Evolutionary conservation across 306 rosid species (phyloP), one percentile per base, ranked within the genome.

Genomic region (Luffa acutangula): DNA sequence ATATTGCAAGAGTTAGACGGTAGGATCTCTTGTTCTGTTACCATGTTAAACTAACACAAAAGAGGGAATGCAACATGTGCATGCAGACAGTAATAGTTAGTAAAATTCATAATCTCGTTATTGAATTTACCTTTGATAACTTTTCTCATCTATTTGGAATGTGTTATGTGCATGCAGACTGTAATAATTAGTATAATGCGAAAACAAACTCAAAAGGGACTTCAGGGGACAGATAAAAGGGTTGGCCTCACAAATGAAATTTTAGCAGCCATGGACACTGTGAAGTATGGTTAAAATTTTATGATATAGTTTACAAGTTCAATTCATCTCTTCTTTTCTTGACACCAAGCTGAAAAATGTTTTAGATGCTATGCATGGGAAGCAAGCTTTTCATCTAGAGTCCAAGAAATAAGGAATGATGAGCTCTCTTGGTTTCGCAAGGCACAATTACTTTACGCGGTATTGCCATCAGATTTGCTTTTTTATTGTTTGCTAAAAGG

Each of bases 301-400:
- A 37, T 53, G 53, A 76, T 34, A 36, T 8, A 76, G 13, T 37
- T 53, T 39, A 37, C 79, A 17, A 56, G 18, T 56, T 42, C 31
- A 41, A 11, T 75, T 12, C 15, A 37, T 45, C 20, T 64, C 53
- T 12, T 53, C 2, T 75, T 73, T 83, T 83, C 65, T 62, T 77
- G n/a, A 59, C 74, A 62, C n/a, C 72, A 63, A 72, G 79, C 82
- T 84, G 81, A 75, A 79, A 85, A 54, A 78, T 82, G 48, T 86
- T 85, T 77, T 90, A 92, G 98, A 87, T 90, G 96, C 84, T 94
- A 90, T 83, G 93, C 98, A 59, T 94, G 97, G 98, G 96, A 92
- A 82, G 84, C 88, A 79, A 94, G 98, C 87, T 92, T 94, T 80
- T 89, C 87, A 33, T 80, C 89, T 66, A 90, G 88, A 85, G 86